Conservation (phyloP, 371 early-diverging fungal species). For the Rhizomucor miehei region DNA sequence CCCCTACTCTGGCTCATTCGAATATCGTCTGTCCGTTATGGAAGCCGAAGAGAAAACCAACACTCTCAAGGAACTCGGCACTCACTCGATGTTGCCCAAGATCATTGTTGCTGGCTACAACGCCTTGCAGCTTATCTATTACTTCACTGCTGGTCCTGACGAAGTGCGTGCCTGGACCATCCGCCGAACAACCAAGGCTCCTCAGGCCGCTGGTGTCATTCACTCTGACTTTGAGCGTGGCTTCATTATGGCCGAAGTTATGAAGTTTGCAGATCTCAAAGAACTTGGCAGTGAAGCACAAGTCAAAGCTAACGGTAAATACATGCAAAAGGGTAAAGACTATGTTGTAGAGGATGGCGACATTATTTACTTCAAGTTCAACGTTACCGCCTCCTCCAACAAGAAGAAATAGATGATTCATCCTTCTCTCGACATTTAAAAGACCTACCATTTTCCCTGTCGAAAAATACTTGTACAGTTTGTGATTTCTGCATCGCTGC, state of each 20-base stretch:
- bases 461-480: not conserved
- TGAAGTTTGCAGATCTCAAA: conserved; percentile 84
- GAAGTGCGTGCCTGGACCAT: conserved; percentile 98
- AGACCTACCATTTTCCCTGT: not conserved
- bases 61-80: conserved; percentile 60
- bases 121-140: conserved; percentile 90
- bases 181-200: conserved; percentile 89
- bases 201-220: conserved; percentile 94
- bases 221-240: conserved; percentile 94
- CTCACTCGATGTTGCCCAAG: conserved; percentile 78
- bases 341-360: conserved; percentile 95
- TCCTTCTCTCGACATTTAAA: conserved; percentile 3
- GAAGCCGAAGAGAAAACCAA: conserved; percentile 57
- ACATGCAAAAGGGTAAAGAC: conserved; percentile 89
- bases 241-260: conserved; percentile 98
- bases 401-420: conserved; percentile 19
- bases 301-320: conserved; percentile 95
- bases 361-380: conserved; percentile 75
- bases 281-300: conserved; percentile 80
- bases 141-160: conserved; percentile 95
- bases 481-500: not conserved
- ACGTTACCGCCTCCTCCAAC: conserved; percentile 33
- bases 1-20: conserved; percentile 87
- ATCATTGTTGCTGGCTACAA: conserved; percentile 93
- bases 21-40: conserved; percentile 54